Conservation (phyloP, 163 green algal genomes). For the Scenedesmus sp. region DNA sequence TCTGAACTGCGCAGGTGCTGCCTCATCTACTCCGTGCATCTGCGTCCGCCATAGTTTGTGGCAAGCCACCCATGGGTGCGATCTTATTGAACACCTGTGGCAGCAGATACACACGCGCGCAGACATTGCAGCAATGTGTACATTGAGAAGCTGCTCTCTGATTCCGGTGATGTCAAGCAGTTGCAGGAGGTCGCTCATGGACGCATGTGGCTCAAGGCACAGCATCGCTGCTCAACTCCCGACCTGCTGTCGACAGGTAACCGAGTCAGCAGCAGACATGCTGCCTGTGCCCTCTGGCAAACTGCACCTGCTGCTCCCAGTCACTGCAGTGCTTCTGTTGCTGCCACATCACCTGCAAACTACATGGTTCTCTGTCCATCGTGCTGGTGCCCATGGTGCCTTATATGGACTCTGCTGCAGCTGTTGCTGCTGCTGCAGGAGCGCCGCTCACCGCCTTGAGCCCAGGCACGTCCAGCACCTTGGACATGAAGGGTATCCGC, state of each 20-base stretch:
- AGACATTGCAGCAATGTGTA: not conserved
- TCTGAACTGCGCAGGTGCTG: not conserved
- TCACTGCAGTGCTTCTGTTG: not conserved
- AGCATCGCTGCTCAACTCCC: no score
- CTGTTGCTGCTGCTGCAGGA: not conserved
- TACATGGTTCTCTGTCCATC: no score
- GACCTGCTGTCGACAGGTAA: not conserved
- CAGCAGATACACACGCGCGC: not conserved
- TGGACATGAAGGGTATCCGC: slow-evolving; percentile 85
- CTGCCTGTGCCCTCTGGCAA: no score
- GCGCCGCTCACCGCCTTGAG: slow-evolving; percentile 82
- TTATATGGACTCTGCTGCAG: not conserved
- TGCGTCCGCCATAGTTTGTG: slow-evolving; percentile 9
- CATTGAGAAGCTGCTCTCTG: no score
- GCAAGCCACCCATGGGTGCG: slow-evolving; percentile 42
- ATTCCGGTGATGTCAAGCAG: no score
- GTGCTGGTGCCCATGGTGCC: not conserved
- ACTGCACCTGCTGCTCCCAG: not conserved
- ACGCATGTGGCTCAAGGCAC: no score
- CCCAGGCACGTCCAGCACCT: slow-evolving; percentile 86
- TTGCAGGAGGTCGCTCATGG: no score
- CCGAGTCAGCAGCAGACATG: not conserved
- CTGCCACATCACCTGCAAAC: not conserved
- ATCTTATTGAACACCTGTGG: slow-evolving; percentile 46
- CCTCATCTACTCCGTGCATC: slow-evolving; percentile 26